Evolutionary conservation across 352 stramenopile species (phyloP).

Genomic region (Phytophthora pseudosyringae): DNA sequence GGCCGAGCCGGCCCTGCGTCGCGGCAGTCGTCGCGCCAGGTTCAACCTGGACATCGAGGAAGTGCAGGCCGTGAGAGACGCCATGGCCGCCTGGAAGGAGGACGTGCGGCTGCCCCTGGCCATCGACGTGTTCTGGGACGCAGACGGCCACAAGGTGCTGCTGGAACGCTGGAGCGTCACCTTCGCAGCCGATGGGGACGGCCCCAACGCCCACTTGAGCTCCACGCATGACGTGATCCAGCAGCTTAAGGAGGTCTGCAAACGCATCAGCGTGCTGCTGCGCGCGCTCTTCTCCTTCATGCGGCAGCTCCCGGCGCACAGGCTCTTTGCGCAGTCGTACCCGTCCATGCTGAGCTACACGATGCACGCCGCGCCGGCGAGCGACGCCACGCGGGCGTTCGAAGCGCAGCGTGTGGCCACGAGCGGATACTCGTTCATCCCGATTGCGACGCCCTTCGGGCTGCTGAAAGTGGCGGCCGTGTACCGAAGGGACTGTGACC

Average conservation of each 20-base stretch:
- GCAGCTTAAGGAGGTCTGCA: constrained; percentile 82
- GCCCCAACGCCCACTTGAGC: constrained; percentile 13
- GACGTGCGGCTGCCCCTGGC: constrained; percentile 73
- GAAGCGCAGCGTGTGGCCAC: constrained; percentile 47
- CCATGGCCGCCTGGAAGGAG: constrained; percentile 72
- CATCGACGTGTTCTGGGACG: constrained; percentile 75
- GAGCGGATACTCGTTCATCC: constrained; percentile 76
- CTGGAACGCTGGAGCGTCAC: constrained; percentile 82
- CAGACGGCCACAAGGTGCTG: constrained; percentile 55
- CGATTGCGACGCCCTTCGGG: constrained; percentile 82
- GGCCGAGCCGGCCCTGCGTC: constrained; percentile 49
- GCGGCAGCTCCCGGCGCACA: constrained; percentile 72
- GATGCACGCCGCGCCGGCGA: constrained; percentile 45
- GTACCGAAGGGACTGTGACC: constrained; percentile 71
- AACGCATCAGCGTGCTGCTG: constrained; percentile 78
- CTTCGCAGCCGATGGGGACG: constrained; percentile 35
- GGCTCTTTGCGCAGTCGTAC: constrained; percentile 72
- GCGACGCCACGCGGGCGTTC: constrained; percentile 38
- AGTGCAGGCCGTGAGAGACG: constrained; percentile 64
- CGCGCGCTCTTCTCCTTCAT: constrained; percentile 81
- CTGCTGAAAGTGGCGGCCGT: constrained; percentile 67
- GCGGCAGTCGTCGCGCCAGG: constrained; percentile 60
- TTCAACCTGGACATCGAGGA: constrained; percentile 91
- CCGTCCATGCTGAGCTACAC: constrained; percentile 69
- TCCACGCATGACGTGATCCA: constrained; percentile 75